These are phyloP conservation scores for Acacia confusa DNA, from an alignment of 306 rosid species.

Conservation along the genomic window DNA sequence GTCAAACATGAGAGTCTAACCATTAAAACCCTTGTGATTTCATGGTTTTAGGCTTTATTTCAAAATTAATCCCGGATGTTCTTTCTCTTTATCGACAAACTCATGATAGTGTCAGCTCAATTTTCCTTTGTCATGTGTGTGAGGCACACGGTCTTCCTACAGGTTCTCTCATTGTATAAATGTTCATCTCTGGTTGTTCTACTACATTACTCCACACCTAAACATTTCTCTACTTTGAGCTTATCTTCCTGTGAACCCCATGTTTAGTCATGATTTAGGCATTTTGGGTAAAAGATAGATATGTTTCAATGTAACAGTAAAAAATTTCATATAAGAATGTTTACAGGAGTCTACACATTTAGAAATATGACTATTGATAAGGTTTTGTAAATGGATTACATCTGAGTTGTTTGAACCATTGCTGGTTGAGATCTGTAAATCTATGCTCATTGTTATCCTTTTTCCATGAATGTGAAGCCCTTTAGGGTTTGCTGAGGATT, in stretches of 20 bases:
- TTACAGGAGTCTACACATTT: not conserved
- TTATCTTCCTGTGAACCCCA: not conserved
- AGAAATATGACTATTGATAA: slow-evolving; percentile 3
- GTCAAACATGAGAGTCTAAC: not conserved
- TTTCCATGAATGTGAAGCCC: slow-evolving; percentile 7
- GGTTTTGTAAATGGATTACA: not conserved
- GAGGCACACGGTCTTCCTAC: not conserved
- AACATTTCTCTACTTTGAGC: not conserved
- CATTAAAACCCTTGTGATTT: not conserved
- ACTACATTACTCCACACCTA: not conserved
- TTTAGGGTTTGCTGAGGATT: not conserved
- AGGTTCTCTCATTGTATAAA: not conserved
- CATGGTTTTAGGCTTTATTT: not conserved
- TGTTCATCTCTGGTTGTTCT: not conserved
- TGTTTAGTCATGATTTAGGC: not conserved
- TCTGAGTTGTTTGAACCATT: slow-evolving; percentile 8
- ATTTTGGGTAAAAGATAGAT: not conserved
- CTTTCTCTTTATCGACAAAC: not conserved
- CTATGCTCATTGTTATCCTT: slow-evolving; percentile 20
- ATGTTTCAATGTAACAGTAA: not conserved
- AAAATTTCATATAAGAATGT: not conserved
- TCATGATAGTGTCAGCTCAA: not conserved
- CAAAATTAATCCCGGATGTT: not conserved
- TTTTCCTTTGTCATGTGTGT: not conserved
- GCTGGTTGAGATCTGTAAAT: not conserved